Evolutionary conservation across 1,284 basidiomycete genomes (phyloP), one percentile per base, ranked within the genome.

Genomic region (Porphyrellus sp.): DNA sequence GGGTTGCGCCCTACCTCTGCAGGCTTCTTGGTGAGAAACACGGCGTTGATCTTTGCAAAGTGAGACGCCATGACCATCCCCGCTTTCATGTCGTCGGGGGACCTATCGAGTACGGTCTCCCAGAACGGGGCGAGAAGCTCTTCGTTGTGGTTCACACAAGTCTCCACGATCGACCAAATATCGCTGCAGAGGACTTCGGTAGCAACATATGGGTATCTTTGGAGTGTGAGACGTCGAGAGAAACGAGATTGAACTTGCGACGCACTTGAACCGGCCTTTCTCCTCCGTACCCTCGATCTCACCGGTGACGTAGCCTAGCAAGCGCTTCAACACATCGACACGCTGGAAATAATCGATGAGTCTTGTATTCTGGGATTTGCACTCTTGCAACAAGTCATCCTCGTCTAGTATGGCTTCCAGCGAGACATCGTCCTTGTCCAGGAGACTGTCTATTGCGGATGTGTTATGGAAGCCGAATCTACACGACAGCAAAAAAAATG

Each of bases 131-230:
- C 74, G 51, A 94, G 77, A 48, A 95, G 76, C 58, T 86, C 81
- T 21, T 84, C 76, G 42, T 80, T 77, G 63, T 90, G 78, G 60
- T 80, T 81, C 63, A 97, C 79, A 64, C 95, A 90, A 3, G 91
- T 91, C 69, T 96, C 91, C 45, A 93, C 86, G 61, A 99, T 91
- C 20, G 89, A 90, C 88, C 93, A 97, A 70, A 97, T 86, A 64
- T 98, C 95, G 72, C 89, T 91, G 71, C 93, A 95, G 31, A 99
- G 80, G 27, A 99, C 93, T 71, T 99, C 97, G 16, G 95, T 94
- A 16, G 93, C 90, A 30, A 97, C 83, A 65, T 93, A 92, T 0
- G 96, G 94, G 70, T 95, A 98, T 72, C 94, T 96, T 47, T 28
- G 35, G 5, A 21, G n/a, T 21, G 30, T 58, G 27, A 64, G 52